Conservation (phyloP, 306 rosid species). For the Rosa rugosa region DNA sequence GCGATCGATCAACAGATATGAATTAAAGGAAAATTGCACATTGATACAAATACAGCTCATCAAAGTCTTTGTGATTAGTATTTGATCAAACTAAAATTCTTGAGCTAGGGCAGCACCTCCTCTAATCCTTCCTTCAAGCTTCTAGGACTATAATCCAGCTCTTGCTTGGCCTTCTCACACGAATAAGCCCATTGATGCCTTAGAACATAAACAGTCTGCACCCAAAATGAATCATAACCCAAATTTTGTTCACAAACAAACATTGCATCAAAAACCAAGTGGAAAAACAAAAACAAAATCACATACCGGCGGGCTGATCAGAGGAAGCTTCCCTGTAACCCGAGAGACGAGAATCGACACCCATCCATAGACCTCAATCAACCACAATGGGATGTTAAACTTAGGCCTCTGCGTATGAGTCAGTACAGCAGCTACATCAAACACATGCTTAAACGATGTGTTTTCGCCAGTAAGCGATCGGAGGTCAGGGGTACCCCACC, state of each 20-base stretch:
- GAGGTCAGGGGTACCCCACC: too few relatives aligned
- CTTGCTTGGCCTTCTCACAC: too few relatives aligned
- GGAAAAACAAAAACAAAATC: not conserved
- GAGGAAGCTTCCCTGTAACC: constrained; percentile 74
- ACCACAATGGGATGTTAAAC: constrained; percentile 64
- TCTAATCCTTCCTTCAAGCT: not conserved
- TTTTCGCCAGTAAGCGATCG: constrained; percentile 63
- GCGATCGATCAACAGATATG: too few relatives aligned
- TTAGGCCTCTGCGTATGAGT: constrained; percentile 61
- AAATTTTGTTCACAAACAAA: not conserved
- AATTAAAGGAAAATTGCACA: too few relatives aligned
- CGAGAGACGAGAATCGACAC: too few relatives aligned
- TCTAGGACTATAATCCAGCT: too few relatives aligned
- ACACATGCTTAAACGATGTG: constrained; percentile 69
- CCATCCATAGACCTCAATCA: constrained; percentile 64
- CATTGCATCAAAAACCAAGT: not conserved
- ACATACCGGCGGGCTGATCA: constrained; percentile 87
- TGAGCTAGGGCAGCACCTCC: constrained; percentile 76
- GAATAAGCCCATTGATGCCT: too few relatives aligned
- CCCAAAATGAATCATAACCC: constrained; percentile 20
- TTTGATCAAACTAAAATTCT: constrained; percentile 54
- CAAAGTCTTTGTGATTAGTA: constrained; percentile 32
- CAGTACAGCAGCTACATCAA: constrained; percentile 67
- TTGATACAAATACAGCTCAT: too few relatives aligned
- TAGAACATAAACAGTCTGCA: constrained; percentile 26